Evolutionary conservation across 2,329 filamentous ascomycete genomes (phyloP), one percentile per base, ranked within the genome.

Genomic region (Sporothrix dimorphospora): DNA sequence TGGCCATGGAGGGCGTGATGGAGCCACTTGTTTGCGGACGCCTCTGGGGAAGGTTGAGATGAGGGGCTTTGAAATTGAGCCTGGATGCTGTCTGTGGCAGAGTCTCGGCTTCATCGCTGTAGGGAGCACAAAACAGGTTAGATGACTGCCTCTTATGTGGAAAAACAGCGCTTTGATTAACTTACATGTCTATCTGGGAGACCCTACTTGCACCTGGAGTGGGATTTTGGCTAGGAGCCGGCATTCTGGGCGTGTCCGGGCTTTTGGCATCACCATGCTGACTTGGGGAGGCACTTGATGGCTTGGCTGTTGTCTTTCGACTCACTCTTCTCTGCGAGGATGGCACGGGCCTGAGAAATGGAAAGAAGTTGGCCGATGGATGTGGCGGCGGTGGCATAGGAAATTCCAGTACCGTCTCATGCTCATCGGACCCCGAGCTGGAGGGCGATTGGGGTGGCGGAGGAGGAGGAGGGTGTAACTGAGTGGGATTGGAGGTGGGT

Each of bases 321-420:
- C 30, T 16, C 1, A 9, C 19, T 14, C 53, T 5, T 38, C 12
- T 65, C 1, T 16, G 71, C 34, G 47, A 65, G 4, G 66, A 30
- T 6, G 71, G 34, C 6, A 57, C 68, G 14, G 72, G 72, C n/a
- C 53, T 21, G 11, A 72, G 61, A 19, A 72, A 69, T 6, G 72
- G 72, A 9, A 72, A 61, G 12, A 61, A 72, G 19, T 68, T 61
- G 61, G 68, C 63, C 3, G 53, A 68, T 12, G 72, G 68, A 42
- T 72, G 69, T 16, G 72, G 72, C 7, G 61, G 71, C 11, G 68
- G 57, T 14, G 68, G 68, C 51, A 70, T 45, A 6, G 47, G 59
- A 34, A 53, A 66, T n/a, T 11, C 42, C 8, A 21, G 16, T 3
- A 38, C 21, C n/a, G 12, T 69, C n/a, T 24, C 21, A 19, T 3